Conservation (phyloP, 208 protist genomes). For the Trypanosoma brucei region DNA sequence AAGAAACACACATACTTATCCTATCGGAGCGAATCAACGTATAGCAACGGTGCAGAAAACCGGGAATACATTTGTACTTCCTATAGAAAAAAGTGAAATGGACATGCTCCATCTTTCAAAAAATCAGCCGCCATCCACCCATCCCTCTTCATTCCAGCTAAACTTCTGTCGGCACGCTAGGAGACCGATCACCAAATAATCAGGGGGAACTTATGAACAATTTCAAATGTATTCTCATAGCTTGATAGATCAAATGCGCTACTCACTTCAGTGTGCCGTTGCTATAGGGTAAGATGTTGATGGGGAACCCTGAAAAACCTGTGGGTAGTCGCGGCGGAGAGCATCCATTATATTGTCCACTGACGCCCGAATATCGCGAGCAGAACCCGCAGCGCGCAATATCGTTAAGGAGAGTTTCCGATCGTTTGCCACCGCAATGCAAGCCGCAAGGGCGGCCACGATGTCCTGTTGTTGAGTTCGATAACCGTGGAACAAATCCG, state of each 20-base stretch:
- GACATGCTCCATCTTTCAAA: no score
- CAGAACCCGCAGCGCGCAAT: conserved; percentile 52
- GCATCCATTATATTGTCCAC: conserved; percentile 75
- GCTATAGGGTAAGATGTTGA: neutral
- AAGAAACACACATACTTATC: no score
- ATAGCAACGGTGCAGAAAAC: no score
- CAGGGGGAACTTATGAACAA: no score
- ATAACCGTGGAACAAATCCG: conserved; percentile 74
- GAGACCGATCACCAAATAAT: no score
- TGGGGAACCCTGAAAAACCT: conserved; percentile 16
- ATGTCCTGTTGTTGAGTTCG: conserved; percentile 62
- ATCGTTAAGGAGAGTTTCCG: conserved; percentile 64
- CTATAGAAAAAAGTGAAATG: no score
- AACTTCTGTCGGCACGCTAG: no score
- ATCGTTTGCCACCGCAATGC: conserved; percentile 45
- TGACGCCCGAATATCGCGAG: conserved; percentile 52
- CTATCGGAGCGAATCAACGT: no score
- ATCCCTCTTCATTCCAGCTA: no score
- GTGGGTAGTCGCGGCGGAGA: conserved; percentile 62
- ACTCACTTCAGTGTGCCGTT: conserved; percentile 1
- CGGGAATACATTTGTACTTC: no score
- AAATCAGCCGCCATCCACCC: no score
- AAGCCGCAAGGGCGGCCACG: conserved; percentile 66
- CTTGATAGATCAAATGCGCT: neutral
- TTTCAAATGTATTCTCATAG: neutral